These are phyloP conservation scores for Alternaria angustiovoidea DNA, from an alignment of 2,329 filamentous ascomycete genomes.

Conservation along the genomic window DNA sequence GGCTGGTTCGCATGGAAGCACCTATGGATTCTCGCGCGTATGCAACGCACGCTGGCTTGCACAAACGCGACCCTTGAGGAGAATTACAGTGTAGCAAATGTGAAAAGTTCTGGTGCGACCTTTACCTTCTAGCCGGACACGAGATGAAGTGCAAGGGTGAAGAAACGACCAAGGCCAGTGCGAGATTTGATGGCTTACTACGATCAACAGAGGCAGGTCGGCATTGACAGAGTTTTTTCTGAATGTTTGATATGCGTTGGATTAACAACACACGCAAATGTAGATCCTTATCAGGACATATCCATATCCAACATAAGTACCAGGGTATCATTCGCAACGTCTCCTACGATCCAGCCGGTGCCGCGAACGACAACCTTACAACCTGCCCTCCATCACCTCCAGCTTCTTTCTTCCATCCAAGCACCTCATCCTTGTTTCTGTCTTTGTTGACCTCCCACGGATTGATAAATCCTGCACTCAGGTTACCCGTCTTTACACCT, in stretches of 20 bases:
- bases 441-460: slow-evolving; percentile 74
- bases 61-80: too few species aligned
- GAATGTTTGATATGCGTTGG: not conserved
- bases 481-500: slow-evolving; percentile 69
- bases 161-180: too few species aligned
- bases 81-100: too few species aligned
- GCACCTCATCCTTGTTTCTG: slow-evolving; percentile 69
- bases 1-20: too few species aligned
- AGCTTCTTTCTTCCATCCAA: slow-evolving; percentile 73
- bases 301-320: not conserved
- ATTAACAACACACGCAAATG: not conserved
- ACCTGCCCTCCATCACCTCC: slow-evolving; percentile 57
- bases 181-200: too few species aligned
- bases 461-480: slow-evolving; percentile 77
- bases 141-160: too few species aligned
- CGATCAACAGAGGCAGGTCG: too few species aligned
- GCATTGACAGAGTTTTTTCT: too few species aligned
- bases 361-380: slow-evolving; percentile 64
- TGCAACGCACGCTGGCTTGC: too few species aligned
- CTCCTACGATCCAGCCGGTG: slow-evolving; percentile 52
- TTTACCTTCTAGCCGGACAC: too few species aligned
- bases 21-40: too few species aligned
- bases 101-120: too few species aligned
- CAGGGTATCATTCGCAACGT: slow-evolving; percentile 17
- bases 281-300: not conserved